Evolutionary conservation across 495 filamentous ascomycete genomes (phyloP).

Genomic region (Beverwykella pulmonaria): DNA sequence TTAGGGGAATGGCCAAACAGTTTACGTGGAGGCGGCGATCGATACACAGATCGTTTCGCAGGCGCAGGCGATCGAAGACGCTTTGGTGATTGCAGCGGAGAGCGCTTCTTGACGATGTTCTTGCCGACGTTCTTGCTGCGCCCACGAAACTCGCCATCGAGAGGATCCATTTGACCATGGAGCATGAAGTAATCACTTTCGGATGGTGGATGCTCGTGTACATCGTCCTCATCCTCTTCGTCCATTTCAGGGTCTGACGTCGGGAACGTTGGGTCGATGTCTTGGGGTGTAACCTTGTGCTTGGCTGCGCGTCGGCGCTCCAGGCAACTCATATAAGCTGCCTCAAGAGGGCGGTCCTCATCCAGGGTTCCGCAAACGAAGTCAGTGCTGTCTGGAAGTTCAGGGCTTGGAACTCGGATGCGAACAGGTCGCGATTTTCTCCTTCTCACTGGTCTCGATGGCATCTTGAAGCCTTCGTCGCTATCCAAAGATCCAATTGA

Average conservation of each 20-base stretch:
- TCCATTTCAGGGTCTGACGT: constrained; percentile 79
- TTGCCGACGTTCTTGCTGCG: constrained; percentile 43
- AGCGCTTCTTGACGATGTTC: constrained; percentile 46
- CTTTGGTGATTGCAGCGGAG: constrained; percentile 54
- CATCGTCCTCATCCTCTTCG: constrained; percentile 61
- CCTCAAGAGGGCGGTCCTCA: constrained; percentile 91
- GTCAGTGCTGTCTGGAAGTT: constrained; percentile 93
- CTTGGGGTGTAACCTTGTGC: constrained; percentile 79
- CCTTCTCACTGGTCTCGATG: constrained; percentile 12
- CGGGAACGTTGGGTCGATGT: constrained; percentile 96
- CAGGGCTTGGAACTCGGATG: constrained; percentile 74
- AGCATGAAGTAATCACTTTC: constrained; percentile 62
- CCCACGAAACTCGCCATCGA: constrained; percentile 46
- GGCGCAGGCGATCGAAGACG: constrained; percentile 54
- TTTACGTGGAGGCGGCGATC: constrained; percentile 66
- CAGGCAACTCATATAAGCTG: constrained; percentile 83
- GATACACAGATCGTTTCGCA: constrained; percentile 45
- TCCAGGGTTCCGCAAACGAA: constrained; percentile 97
- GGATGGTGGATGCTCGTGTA: constrained; percentile 38
- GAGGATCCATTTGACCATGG: constrained; percentile 58
- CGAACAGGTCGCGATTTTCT: constrained; percentile 51
- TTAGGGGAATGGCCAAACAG: constrained; percentile 70
- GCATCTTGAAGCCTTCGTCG: constrained; percentile 41
- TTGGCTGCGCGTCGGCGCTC: constrained; percentile 79
- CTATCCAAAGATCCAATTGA: constrained; percentile 65